A percentile compares a stretch with the other conserved stretches of the same genome.
Evolutionary conservation across 176 grass and related monocot genomes (phyloP).

Genomic region (Aechmea fasciata): DNA sequence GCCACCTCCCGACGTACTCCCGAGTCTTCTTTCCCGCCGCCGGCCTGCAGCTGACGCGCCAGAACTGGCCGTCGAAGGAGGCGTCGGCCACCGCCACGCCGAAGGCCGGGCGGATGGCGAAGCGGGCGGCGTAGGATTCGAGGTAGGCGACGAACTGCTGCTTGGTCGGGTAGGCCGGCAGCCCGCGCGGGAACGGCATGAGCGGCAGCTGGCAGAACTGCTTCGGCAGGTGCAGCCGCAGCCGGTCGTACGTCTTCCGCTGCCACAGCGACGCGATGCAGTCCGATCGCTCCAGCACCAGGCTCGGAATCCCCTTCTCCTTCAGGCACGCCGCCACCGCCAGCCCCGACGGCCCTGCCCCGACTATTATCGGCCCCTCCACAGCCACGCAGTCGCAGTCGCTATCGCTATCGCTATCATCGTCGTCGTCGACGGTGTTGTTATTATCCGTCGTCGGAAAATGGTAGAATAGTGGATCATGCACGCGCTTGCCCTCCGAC

Average conservation of each 20-base stretch:
- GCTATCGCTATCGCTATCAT: neutral
- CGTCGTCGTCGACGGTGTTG: neutral
- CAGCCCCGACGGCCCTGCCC: constrained; percentile 63
- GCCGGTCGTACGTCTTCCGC: constrained; percentile 67
- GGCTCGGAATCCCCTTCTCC: constrained; percentile 36
- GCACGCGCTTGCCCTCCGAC: neutral
- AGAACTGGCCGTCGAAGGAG: constrained; percentile 40
- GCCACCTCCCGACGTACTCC: constrained; percentile 48
- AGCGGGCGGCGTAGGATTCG: constrained; percentile 35
- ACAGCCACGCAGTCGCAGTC: constrained; percentile 5
- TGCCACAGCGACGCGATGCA: constrained; percentile 83
- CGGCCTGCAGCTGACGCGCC: constrained; percentile 32
- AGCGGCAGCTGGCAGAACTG: constrained; percentile 66
- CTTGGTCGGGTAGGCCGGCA: constrained; percentile 50
- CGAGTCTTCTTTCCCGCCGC: constrained; percentile 11
- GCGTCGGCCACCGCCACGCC: constrained; percentile 42
- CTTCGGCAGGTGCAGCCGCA: constrained; percentile 77
- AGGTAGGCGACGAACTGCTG: constrained; percentile 79
- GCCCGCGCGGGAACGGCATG: constrained; percentile 46
- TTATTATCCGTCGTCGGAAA: neutral
- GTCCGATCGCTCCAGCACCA: constrained; percentile 49
- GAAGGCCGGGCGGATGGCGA: constrained; percentile 41
- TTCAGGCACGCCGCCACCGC: constrained; percentile 53
- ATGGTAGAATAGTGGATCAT: constrained; percentile 3
- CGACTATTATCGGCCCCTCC: constrained; percentile 47